Percentiles rank a stretch among this genome's conserved stretches.
Conservation (phyloP, 208 protist genomes). For the Wallacemonas sp. region DNA sequence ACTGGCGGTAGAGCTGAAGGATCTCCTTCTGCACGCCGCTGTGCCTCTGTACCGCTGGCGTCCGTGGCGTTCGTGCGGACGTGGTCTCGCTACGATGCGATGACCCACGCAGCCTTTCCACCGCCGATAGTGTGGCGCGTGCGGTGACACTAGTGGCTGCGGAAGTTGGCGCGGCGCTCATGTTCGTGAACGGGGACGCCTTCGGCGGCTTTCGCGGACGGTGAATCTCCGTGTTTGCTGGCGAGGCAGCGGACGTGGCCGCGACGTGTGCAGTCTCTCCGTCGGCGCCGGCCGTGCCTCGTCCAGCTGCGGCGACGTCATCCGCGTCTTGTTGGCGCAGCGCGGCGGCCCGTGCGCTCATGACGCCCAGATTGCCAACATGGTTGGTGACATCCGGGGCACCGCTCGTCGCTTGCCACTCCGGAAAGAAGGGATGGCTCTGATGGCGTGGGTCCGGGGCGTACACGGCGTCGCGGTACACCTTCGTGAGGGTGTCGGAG, state of each 20-base stretch:
- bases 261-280: neutral
- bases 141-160: neutral
- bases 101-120: neutral
- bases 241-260: neutral
- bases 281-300: too few species aligned
- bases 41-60: slow-evolving; percentile 19
- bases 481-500: slow-evolving; percentile 68
- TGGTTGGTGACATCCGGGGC: slow-evolving; percentile 40
- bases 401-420: slow-evolving; percentile 8
- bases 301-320: too few species aligned
- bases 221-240: neutral
- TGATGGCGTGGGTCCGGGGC: slow-evolving; percentile 19
- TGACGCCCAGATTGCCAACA: slow-evolving; percentile 53
- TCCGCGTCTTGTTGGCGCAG: neutral
- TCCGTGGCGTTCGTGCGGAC: neutral
- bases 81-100: neutral
- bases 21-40: slow-evolving; percentile 85
- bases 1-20: slow-evolving; percentile 58
- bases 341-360: slow-evolving; percentile 28
- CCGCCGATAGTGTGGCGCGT: neutral
- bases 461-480: slow-evolving; percentile 73
- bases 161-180: neutral
- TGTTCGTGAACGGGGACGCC: slow-evolving; percentile 2
- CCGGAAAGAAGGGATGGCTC: slow-evolving; percentile 40
- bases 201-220: neutral